A percentile compares a stretch with the other conserved stretches of the same genome.
Evolutionary conservation across 129 eudicot species (phyloP).

Genomic region (Chrysanthemum seticuspe): DNA sequence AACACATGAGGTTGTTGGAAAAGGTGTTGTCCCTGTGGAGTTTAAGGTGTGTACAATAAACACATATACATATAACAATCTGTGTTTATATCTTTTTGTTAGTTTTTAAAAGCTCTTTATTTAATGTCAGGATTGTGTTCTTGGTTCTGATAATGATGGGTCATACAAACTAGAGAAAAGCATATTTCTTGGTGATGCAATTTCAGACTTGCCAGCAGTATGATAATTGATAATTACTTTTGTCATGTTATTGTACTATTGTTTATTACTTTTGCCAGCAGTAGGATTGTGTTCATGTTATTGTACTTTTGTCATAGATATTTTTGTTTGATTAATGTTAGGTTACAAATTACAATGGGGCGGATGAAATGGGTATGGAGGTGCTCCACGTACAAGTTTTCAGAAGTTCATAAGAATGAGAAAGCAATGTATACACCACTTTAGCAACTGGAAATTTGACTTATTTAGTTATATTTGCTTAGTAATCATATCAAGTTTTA

Average conservation of each 20-base stretch:
- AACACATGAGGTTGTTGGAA: constrained; percentile 56
- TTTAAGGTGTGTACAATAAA: constrained; percentile 42
- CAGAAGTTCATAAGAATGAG: constrained; percentile 56
- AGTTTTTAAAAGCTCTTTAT: background rate
- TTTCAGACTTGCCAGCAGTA: constrained; percentile 72
- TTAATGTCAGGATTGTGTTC: constrained; percentile 44
- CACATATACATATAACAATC: background rate
- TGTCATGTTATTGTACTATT: background rate
- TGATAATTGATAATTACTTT: background rate
- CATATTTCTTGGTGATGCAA: constrained; percentile 57
- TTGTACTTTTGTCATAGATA: background rate
- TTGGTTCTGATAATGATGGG: constrained; percentile 41
- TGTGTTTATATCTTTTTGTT: background rate
- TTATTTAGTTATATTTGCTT: background rate
- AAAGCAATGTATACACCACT: constrained; percentile 39
- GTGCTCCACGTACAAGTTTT: constrained; percentile 40
- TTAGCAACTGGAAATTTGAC: background rate
- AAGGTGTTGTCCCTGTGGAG: constrained; percentile 48
- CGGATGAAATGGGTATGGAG: constrained; percentile 59
- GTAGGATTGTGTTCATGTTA: constrained; percentile 20
- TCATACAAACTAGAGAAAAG: constrained; percentile 35
- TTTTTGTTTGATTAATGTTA: constrained; percentile 10
- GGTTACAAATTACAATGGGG: constrained; percentile 49
- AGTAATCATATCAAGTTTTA: background rate
- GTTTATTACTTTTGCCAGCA: constrained; percentile 39